These are phyloP conservation scores for Aspergillus pseudoterreus DNA, from an alignment of 2,329 filamentous ascomycete genomes.

Conservation along the genomic window DNA sequence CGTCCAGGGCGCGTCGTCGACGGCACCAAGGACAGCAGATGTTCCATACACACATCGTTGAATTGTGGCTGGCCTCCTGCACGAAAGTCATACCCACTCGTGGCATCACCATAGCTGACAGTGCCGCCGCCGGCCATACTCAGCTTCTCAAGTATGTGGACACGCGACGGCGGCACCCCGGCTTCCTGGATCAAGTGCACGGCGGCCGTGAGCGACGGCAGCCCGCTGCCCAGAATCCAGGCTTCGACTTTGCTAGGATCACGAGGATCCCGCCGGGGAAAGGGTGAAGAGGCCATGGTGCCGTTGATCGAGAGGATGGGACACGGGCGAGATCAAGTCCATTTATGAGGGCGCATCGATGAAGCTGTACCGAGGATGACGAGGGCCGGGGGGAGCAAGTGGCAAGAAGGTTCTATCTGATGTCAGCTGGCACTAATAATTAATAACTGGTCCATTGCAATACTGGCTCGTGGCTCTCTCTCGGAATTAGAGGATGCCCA, in stretches of 20 bases:
- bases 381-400: background rate
- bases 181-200: conserved; percentile 35
- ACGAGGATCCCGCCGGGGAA: background rate
- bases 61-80: conserved; percentile 33
- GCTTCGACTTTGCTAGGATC: conserved; percentile 17
- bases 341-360: background rate
- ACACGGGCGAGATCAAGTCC: background rate
- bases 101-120: conserved; percentile 24
- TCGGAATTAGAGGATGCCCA: background rate
- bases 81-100: conserved; percentile 35
- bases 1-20: conserved; percentile 13
- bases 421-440: background rate
- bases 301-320: background rate
- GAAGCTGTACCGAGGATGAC: background rate
- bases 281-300: background rate
- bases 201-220: conserved; percentile 34
- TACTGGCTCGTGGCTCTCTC: too few relatives aligned
- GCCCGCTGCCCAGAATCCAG: conserved; percentile 35
- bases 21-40: conserved; percentile 31
- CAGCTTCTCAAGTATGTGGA: conserved; percentile 34
- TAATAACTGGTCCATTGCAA: background rate
- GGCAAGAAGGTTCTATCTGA: background rate
- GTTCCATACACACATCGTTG: conserved; percentile 31
- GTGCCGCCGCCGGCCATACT: conserved; percentile 28
- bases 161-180: conserved; percentile 28